Percentiles rank a stretch among this genome's conserved stretches.
Evolutionary conservation across 352 stramenopile species (phyloP).

Genomic region (Pythium rishiriense): DNA sequence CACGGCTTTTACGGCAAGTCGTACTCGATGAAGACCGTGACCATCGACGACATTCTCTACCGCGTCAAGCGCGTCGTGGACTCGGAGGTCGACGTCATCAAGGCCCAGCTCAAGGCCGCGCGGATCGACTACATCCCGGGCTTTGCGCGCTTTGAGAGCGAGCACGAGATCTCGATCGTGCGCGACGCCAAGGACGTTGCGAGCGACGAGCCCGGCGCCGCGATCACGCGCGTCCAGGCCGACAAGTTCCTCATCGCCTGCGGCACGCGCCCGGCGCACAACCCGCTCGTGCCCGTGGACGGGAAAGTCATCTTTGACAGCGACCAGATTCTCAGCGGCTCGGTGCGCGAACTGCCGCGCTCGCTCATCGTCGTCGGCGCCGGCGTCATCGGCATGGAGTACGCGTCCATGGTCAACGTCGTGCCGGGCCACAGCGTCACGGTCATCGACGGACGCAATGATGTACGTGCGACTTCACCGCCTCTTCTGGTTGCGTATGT

Average conservation of each 20-base stretch:
- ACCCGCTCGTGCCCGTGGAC: conserved; percentile 66
- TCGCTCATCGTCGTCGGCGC: conserved; percentile 82
- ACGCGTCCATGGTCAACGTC: conserved; percentile 91
- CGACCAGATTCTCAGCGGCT: conserved; percentile 81
- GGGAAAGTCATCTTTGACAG: conserved; percentile 85
- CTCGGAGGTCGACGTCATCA: conserved; percentile 83
- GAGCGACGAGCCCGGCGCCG: conserved; percentile 12
- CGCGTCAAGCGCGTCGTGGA: conserved; percentile 77
- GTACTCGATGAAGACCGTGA: conserved; percentile 83
- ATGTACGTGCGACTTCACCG: conserved; percentile 82
- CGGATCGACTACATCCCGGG: conserved; percentile 73
- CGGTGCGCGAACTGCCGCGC: conserved; percentile 52
- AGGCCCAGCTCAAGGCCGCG: conserved; percentile 74
- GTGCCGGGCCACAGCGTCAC: conserved; percentile 88
- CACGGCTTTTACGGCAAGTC: conserved; percentile 88
- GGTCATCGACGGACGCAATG: conserved; percentile 85
- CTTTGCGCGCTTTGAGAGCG: conserved; percentile 68
- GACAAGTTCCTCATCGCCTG: conserved; percentile 88
- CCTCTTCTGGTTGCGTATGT: background rate
- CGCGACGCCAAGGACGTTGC: conserved; percentile 27
- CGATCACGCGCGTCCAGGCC: conserved; percentile 22
- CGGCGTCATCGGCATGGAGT: conserved; percentile 91
- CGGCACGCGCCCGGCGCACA: conserved; percentile 83
- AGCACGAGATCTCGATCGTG: conserved; percentile 78
- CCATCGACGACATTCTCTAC: conserved; percentile 81